These are phyloP conservation scores for Magnolia changhungtana DNA, from an alignment of 164 flowering plant species.

Conservation along the genomic window DNA sequence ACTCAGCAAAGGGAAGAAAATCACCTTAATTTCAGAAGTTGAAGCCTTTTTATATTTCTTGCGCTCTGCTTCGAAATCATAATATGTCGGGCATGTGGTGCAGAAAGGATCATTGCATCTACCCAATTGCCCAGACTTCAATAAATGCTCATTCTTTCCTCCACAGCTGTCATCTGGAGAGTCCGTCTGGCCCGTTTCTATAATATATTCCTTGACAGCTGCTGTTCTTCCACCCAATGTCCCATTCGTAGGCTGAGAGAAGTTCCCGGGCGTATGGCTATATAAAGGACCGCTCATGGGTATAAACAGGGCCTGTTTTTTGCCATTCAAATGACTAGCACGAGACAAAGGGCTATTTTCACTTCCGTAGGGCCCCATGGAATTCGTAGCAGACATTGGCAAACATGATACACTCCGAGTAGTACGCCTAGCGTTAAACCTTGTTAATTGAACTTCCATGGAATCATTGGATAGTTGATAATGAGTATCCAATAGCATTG, in stretches of 20 bases:
- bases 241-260: conserved; percentile 19
- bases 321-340: conserved; percentile 62
- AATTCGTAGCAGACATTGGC: conserved; percentile 46
- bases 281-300: conserved; percentile 69
- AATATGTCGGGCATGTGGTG: conserved; percentile 74
- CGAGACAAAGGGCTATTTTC: conserved; percentile 34
- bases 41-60: conserved; percentile 7
- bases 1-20: conserved; percentile 1
- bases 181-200: conserved; percentile 27
- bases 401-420: conserved; percentile 8
- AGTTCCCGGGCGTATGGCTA: conserved; percentile 24
- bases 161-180: conserved; percentile 28
- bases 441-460: conserved; percentile 19
- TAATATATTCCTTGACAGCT: conserved; percentile 34
- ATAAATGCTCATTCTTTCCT: conserved; percentile 59
- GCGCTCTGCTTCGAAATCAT: conserved; percentile 26
- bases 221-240: conserved; percentile 10
- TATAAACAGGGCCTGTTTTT: conserved; percentile 33
- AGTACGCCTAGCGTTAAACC: conserved; percentile 9
- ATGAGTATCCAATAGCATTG: conserved; percentile 46
- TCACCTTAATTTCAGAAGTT: conserved; percentile 49
- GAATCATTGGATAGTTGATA: conserved; percentile 21
- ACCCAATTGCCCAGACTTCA: conserved; percentile 81
- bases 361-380: conserved; percentile 27
- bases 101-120: conserved; percentile 90